These are phyloP conservation scores for Solanum clarkiae DNA, from an alignment of 257 asterid species.

Conservation along the genomic window DNA sequence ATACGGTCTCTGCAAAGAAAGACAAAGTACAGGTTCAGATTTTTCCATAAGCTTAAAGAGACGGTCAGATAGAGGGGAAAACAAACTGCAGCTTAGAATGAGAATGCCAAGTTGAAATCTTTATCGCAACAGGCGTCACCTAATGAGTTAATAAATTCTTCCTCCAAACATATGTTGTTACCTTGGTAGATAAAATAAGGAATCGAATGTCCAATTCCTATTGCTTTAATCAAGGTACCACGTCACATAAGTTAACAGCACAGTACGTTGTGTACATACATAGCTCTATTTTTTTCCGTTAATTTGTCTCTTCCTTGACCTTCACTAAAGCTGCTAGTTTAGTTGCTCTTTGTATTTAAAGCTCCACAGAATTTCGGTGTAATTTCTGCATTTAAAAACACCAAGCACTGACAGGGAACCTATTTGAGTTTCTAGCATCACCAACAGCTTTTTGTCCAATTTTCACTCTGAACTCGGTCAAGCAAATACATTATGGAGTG, in stretches of 20 bases:
- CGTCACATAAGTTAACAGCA: not conserved
- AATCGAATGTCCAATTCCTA: not conserved
- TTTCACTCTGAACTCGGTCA: not conserved
- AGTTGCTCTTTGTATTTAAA: not conserved
- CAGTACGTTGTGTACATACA: not conserved
- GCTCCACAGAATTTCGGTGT: not conserved
- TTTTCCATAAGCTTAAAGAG: not conserved
- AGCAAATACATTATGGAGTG: not conserved
- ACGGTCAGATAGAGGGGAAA: not conserved
- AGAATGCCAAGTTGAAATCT: not conserved
- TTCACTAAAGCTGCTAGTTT: not conserved
- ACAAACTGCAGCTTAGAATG: not conserved
- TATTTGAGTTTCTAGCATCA: not conserved
- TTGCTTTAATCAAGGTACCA: not conserved
- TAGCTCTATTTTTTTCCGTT: not conserved
- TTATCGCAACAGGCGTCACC: not conserved
- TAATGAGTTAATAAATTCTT: not conserved
- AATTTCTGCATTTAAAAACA: not conserved
- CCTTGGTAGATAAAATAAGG: not conserved
- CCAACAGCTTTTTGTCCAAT: not conserved
- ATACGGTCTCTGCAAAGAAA: constrained; percentile 19
- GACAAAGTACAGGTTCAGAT: not conserved
- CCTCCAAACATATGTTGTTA: not conserved
- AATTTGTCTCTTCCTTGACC: not conserved
- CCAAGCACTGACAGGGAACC: not conserved